Conservation (phyloP, 352 stramenopile genomes). For the Phytophthora foliorum region DNA sequence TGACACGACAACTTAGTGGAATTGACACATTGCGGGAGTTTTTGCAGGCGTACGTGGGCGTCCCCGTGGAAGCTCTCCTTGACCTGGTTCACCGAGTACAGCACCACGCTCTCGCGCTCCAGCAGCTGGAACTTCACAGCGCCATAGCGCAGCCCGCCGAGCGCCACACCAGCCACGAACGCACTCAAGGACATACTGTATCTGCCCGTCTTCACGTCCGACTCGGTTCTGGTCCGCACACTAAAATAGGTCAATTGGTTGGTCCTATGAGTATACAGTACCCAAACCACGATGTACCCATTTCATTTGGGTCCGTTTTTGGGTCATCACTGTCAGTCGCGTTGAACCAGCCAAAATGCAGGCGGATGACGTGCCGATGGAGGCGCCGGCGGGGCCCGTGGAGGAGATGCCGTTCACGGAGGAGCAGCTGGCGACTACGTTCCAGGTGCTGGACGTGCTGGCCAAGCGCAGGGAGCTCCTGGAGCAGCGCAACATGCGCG, state of each 20-base stretch:
- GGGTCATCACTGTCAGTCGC: slow-evolving; percentile 7
- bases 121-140: slow-evolving; percentile 76
- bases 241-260: neutral
- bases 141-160: slow-evolving; percentile 73
- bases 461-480: slow-evolving; percentile 61
- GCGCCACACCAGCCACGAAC: slow-evolving; percentile 73
- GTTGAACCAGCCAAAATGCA: slow-evolving; percentile 48
- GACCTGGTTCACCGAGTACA: slow-evolving; percentile 71
- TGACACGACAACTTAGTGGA: neutral
- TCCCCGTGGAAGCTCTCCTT: slow-evolving; percentile 65
- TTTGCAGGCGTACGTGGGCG: slow-evolving; percentile 29
- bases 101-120: slow-evolving; percentile 75
- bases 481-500: slow-evolving; percentile 80
- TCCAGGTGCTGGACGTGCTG: slow-evolving; percentile 76
- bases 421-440: slow-evolving; percentile 63
- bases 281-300: neutral
- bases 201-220: slow-evolving; percentile 2
- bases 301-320: slow-evolving; percentile 1
- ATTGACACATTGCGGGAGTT: neutral
- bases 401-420: slow-evolving; percentile 80
- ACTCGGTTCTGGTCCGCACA: slow-evolving; percentile 14
- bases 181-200: slow-evolving; percentile 62
- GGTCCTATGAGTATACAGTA: neutral
- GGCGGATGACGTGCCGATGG: slow-evolving; percentile 38
- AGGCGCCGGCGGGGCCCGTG: slow-evolving; percentile 15